A percentile compares a stretch with the other conserved stretches of the same genome.
Conservation (phyloP, 2,329 filamentous ascomycete genomes). For the Dactylellina leptospora region DNA sequence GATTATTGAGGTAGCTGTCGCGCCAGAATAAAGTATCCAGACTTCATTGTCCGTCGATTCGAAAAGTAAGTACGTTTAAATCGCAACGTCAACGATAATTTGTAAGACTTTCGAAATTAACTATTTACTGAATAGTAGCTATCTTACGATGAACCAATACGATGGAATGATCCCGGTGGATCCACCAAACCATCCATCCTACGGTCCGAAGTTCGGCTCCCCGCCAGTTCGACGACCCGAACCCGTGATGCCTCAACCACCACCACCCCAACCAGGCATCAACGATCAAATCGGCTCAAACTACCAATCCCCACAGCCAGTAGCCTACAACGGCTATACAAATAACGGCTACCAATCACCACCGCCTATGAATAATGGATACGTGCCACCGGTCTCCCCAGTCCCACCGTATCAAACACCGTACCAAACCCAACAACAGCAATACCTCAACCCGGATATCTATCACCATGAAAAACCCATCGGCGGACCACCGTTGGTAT, state of each 20-base stretch:
- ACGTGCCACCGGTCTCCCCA: not conserved
- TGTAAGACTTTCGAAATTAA: too few relatives aligned
- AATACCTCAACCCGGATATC: not conserved
- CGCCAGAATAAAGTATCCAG: too few relatives aligned
- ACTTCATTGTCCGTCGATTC: too few relatives aligned
- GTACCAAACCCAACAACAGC: not conserved
- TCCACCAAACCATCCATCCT: not conserved
- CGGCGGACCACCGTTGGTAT: conserved; percentile 7
- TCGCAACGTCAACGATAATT: too few relatives aligned
- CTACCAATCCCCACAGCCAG: not conserved
- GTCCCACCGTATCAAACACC: not conserved
- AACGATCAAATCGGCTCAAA: not conserved
- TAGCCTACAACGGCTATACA: not conserved
- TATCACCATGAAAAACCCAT: conserved; percentile 15
- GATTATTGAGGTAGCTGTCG: too few relatives aligned
- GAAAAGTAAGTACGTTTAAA: too few relatives aligned
- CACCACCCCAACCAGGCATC: not conserved
- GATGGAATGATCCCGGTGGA: conserved; percentile 16
- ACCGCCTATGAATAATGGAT: conserved; percentile 1
- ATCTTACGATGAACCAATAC: conserved; percentile 3
- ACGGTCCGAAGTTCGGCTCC: not conserved
- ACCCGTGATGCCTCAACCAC: not conserved
- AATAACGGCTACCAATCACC: conserved; percentile 1
- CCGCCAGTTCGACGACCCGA: not conserved
- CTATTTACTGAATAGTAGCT: too few relatives aligned